Evolutionary conservation across 495 filamentous ascomycete species (phyloP), one percentile per base, ranked within the genome.

Genomic region (Talaromyces wortmannii): DNA sequence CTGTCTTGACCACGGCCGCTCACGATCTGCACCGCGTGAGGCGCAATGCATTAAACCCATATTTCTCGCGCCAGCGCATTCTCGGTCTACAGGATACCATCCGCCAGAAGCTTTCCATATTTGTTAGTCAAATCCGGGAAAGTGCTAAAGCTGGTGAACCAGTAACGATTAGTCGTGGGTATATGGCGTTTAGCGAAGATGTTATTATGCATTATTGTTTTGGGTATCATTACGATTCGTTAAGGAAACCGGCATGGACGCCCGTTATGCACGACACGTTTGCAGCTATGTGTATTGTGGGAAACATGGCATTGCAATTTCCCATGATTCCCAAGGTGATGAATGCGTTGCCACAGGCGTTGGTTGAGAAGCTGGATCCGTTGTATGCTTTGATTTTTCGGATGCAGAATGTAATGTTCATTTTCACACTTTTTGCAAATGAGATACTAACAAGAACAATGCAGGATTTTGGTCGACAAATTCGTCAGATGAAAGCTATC

Each of bases 201-300:
- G 58, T 76, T 8, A 71, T 76, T n/a, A 71, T 65, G 16, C 71
- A 74, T 49, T 77, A 75, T 53, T 69, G 63, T 0, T 76, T 73
- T 45, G 52, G 33, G 44, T 52, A 18, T 55, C 53, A 50, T n/a
- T 59, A 48, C 16, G 55, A 47, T 49, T 53, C 17, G 49, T 50
- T 50, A 40, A 59, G 49, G n/a, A 23, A 43, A 18, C 29, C 15
- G 11, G 31, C 31, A 43, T 40, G 17, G 23, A 7, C 31, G 12
- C 40, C 32, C 17, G 23, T 31, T 17, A 23, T 58, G 15, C 31
- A 30, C 16, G 32, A 43, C 23, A 49, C 58, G 31, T 15, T 54
- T 17, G 32, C 23, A 30, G 40, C 36, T 15, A 36, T 23, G 16
- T 47, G 50, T 33, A 56, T n/a, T 17, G 52, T 40, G 56, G 56